phyloP scores from a whole-genome alignment of 2,329 filamentous ascomycete genomes.

The Aspergillus texensis region DNA sequence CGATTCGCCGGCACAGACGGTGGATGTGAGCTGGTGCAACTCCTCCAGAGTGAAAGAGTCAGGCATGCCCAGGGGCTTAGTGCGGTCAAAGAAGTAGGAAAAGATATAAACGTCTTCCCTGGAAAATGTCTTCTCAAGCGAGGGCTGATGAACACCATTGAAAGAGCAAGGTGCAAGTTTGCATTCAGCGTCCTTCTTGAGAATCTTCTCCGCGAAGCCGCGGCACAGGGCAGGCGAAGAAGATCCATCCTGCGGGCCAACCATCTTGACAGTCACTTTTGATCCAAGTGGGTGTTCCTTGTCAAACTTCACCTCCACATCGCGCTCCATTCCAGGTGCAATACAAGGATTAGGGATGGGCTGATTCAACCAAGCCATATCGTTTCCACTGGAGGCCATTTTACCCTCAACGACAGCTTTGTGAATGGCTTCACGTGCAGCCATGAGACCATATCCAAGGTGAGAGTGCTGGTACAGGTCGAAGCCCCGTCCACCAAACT shows the following conservation, averaged over 20 bases:
- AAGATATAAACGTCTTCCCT: constrained; percentile 94
- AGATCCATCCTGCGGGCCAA: constrained; percentile 69
- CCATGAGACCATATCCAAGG: constrained; percentile 94
- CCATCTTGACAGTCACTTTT: constrained; percentile 77
- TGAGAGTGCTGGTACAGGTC: constrained; percentile 98
- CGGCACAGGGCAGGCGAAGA: constrained; percentile 81
- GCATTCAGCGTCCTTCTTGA: constrained; percentile 84
- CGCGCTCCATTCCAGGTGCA: constrained; percentile 73
- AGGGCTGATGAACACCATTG: constrained; percentile 94
- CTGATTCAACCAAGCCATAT: constrained; percentile 68
- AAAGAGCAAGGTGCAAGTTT: constrained; percentile 91
- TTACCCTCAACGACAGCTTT: constrained; percentile 72
- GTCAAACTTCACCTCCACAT: constrained; percentile 72
- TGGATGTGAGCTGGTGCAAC: constrained; percentile 79
- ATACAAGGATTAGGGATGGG: constrained; percentile 85
- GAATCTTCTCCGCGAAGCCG: constrained; percentile 82
- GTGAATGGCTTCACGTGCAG: constrained; percentile 86
- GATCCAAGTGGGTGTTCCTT: constrained; percentile 67
- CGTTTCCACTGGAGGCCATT: constrained; percentile 62
- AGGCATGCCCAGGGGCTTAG: constrained; percentile 93
- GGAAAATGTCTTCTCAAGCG: constrained; percentile 87
- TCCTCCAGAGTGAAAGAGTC: constrained; percentile 92
- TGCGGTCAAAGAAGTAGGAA: constrained; percentile 97
- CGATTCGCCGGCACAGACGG: constrained; percentile 77
- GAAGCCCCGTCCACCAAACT: constrained; percentile 88